phyloP scores from a whole-genome alignment of 1,284 basidiomycete species.

The Ustilago hordei region DNA sequence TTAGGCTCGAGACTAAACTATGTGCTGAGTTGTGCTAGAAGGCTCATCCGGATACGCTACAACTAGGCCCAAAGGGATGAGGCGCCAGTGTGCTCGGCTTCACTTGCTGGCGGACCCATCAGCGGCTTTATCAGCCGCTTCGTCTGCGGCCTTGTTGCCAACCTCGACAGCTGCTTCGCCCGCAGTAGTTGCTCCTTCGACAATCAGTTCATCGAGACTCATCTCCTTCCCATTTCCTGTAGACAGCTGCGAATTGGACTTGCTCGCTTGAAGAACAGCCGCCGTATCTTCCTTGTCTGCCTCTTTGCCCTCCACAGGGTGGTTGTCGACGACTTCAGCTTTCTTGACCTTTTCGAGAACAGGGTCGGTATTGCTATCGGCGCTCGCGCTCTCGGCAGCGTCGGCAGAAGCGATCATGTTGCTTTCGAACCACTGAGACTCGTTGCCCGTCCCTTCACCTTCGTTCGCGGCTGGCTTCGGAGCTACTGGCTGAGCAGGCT shows the following conservation, averaged over 20 bases:
- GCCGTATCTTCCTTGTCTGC: not conserved
- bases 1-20: not conserved
- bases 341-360: not conserved
- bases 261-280: not conserved
- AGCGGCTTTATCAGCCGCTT: not conserved
- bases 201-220: slow-evolving; percentile 21
- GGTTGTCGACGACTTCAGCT: not conserved
- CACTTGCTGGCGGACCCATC: not conserved
- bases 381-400: not conserved
- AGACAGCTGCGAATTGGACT: not conserved
- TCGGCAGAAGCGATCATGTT: not conserved
- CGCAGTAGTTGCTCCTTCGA: slow-evolving; percentile 3
- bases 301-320: not conserved
- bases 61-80: too few relatives aligned
- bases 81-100: not conserved
- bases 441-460: not conserved
- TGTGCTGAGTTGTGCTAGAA: too few relatives aligned
- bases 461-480: not conserved
- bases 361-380: not conserved
- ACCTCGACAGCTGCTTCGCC: not conserved
- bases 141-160: not conserved
- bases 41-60: too few relatives aligned
- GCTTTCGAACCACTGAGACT: not conserved
- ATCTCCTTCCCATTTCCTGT: slow-evolving; percentile 5
- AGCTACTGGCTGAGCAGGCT: not conserved